These are phyloP conservation scores for Abortiporus biennis DNA, from an alignment of 1,284 basidiomycete species.

Conservation along the genomic window DNA sequence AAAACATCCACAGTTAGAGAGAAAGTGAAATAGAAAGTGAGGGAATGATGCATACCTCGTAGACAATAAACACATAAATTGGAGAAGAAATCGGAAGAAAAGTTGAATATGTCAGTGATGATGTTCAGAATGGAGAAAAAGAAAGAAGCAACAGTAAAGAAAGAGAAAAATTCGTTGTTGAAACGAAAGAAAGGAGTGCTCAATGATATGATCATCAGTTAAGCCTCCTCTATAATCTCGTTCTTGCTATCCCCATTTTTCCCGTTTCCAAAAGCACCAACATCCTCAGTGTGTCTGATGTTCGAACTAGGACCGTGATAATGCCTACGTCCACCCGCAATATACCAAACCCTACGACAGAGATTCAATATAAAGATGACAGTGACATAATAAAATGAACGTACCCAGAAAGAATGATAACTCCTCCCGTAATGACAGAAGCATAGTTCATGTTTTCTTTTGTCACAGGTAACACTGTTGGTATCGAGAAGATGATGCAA, in stretches of 20 bases:
- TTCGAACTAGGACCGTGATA: constrained; percentile 25
- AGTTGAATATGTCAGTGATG: too few relatives aligned
- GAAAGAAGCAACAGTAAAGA: too few relatives aligned
- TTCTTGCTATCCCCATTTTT: constrained; percentile 1
- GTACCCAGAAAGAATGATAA: constrained; percentile 30
- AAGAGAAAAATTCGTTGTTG: too few relatives aligned
- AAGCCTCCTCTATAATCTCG: not conserved
- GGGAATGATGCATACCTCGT: too few relatives aligned
- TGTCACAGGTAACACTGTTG: constrained; percentile 67
- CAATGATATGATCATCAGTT: too few relatives aligned
- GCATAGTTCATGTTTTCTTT: constrained; percentile 76
- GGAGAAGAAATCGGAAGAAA: too few relatives aligned
- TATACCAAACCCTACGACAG: constrained; percentile 19
- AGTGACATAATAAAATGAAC: constrained; percentile 8
- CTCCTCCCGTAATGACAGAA: constrained; percentile 36
- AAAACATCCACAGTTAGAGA: too few relatives aligned
- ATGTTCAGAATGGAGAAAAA: too few relatives aligned
- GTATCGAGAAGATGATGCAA: constrained; percentile 67
- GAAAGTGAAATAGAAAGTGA: too few relatives aligned
- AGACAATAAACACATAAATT: too few relatives aligned
- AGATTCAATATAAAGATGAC: not conserved
- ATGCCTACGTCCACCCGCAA: constrained; percentile 20
- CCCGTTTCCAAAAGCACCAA: constrained; percentile 1
- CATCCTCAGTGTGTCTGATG: constrained; percentile 7
- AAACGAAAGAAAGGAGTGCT: too few relatives aligned